Evolutionary conservation across 2,329 filamentous ascomycete species (phyloP).

Genomic region (Colletotrichum theobromicola): DNA sequence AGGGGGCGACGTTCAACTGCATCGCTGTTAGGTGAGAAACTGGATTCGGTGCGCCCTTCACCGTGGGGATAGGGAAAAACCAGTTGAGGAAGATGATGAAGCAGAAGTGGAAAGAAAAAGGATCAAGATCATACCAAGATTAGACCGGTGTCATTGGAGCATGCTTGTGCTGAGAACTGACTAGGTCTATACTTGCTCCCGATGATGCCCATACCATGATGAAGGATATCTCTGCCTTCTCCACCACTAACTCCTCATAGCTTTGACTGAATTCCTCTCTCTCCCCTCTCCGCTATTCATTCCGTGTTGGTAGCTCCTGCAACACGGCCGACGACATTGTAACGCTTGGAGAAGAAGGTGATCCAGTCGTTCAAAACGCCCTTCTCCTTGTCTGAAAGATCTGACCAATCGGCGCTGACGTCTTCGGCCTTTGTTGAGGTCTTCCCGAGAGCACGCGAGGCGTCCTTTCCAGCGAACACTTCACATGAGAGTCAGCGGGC

Average conservation of each 20-base stretch:
- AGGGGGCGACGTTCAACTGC: background rate
- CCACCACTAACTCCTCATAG: background rate
- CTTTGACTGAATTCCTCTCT: background rate
- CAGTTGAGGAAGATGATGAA: background rate
- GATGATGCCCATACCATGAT: background rate
- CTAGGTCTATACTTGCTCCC: background rate
- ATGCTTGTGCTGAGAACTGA: background rate
- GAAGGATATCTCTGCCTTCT: background rate
- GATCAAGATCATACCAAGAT: background rate
- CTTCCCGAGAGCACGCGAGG: constrained; percentile 87
- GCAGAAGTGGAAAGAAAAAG: background rate
- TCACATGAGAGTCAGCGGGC: background rate
- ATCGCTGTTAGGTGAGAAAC: background rate
- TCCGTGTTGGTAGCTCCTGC: constrained; percentile 64
- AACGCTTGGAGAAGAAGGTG: constrained; percentile 95
- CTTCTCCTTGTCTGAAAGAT: constrained; percentile 85
- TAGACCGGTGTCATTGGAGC: background rate
- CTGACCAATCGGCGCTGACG: constrained; percentile 81
- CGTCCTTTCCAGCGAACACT: constrained; percentile 97
- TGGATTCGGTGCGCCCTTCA: background rate
- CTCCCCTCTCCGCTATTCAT: constrained; percentile 20
- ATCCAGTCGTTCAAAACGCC: constrained; percentile 88
- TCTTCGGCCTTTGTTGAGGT: constrained; percentile 89
- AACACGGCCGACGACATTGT: constrained; percentile 83
- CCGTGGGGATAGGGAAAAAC: background rate